A percentile compares a stretch with the other conserved stretches of the same genome.
Evolutionary conservation across 2,329 filamentous ascomycete species (phyloP).

Genomic region (Fusarium buxicola): DNA sequence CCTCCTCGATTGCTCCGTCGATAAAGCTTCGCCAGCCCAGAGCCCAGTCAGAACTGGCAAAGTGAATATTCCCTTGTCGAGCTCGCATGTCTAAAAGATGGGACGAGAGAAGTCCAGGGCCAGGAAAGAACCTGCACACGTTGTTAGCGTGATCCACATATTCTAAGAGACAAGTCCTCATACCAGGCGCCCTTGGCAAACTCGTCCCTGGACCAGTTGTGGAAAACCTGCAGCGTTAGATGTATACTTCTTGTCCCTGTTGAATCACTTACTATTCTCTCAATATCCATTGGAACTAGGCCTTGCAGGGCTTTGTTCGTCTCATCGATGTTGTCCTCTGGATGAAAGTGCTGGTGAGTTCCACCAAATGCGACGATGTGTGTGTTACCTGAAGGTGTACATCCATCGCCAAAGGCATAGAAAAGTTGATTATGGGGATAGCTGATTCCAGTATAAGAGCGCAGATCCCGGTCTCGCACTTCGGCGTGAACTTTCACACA

Average conservation of each 20-base stretch:
- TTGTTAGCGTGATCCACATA: neutral
- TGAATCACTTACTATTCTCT: slow-evolving; percentile 39
- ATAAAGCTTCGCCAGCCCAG: slow-evolving; percentile 62
- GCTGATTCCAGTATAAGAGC: slow-evolving; percentile 57
- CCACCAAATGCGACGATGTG: slow-evolving; percentile 61
- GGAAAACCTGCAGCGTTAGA: slow-evolving; percentile 52
- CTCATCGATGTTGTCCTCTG: slow-evolving; percentile 54
- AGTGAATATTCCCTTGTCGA: slow-evolving; percentile 57
- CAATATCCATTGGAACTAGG: slow-evolving; percentile 49
- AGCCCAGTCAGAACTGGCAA: slow-evolving; percentile 62
- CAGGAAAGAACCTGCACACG: slow-evolving; percentile 50
- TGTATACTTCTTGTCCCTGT: fast-evolving
- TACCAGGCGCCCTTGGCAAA: slow-evolving; percentile 59
- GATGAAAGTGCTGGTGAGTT: slow-evolving; percentile 56
- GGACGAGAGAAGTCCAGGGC: slow-evolving; percentile 51
- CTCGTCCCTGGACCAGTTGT: slow-evolving; percentile 62
- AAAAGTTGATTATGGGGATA: slow-evolving; percentile 57
- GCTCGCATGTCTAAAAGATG: slow-evolving; percentile 56
- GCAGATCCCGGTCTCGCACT: slow-evolving; percentile 53
- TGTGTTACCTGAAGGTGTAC: slow-evolving; percentile 58
- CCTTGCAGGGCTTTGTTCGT: slow-evolving; percentile 49
- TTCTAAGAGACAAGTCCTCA: neutral
- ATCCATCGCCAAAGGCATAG: slow-evolving; percentile 59
- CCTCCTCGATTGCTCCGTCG: slow-evolving; percentile 62
- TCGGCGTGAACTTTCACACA: slow-evolving; percentile 61